Conservation (phyloP, 768 basidiomycete species). For the Collybia nuda region DNA sequence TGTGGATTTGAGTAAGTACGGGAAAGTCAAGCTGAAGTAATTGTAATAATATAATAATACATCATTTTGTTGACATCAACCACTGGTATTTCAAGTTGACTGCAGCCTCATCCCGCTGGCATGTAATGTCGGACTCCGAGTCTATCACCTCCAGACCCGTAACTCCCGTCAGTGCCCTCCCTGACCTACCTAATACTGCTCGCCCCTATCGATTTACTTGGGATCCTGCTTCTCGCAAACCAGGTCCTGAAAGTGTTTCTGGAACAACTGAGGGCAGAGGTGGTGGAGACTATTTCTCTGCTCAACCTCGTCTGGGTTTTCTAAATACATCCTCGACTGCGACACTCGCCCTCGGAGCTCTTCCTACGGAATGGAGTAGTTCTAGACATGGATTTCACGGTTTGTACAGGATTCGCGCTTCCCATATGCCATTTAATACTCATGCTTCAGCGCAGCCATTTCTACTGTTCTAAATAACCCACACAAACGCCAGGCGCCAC, state of each 20-base stretch:
- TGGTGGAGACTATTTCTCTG: conserved; percentile 57
- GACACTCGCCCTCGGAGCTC: conserved; percentile 44
- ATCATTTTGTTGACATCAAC: conserved; percentile 3
- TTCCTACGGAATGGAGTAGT: conserved; percentile 76
- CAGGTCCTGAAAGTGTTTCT: conserved; percentile 72
- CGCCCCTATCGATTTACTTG: conserved; percentile 75
- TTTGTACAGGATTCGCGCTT: conserved; percentile 29
- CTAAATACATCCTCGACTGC: conserved; percentile 47
- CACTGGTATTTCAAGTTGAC: neutral
- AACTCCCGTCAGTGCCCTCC: conserved; percentile 49
- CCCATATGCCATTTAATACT: conserved; percentile 1
- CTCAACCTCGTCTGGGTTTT: conserved; percentile 45
- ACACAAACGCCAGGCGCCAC: conserved; percentile 78
- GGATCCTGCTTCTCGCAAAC: conserved; percentile 57
- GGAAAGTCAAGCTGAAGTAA: neutral
- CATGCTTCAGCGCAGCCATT: conserved; percentile 57
- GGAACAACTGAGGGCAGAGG: conserved; percentile 69
- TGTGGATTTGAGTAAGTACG: no score
- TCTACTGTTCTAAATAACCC: conserved; percentile 94
- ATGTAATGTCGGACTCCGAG: conserved; percentile 42
- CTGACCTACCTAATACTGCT: conserved; percentile 37
- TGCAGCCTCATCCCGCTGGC: conserved; percentile 7
- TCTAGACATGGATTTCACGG: conserved; percentile 88
- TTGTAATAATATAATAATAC: neutral
- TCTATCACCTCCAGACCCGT: conserved; percentile 60